Conservation (phyloP, 805 yeast genomes). For the Kodamaea nitidulidarum region DNA sequence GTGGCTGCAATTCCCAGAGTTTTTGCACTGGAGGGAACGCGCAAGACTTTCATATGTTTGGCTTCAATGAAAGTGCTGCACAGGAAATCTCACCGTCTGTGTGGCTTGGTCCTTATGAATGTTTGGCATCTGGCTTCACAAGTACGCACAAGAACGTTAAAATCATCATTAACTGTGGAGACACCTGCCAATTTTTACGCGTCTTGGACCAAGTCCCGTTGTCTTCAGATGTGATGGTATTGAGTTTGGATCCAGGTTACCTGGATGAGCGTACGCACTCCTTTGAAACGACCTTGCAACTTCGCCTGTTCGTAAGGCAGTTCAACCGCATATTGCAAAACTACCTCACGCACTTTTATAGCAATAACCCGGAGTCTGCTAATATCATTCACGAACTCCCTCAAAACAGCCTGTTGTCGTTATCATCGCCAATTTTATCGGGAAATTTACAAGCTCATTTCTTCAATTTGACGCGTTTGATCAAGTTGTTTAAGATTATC, state of each 20-base stretch:
- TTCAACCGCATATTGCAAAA: conserved; percentile 36
- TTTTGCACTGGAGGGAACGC: background rate
- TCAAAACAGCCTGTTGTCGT: conserved; percentile 17
- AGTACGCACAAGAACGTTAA: conserved; percentile 16
- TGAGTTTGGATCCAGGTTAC: conserved; percentile 36
- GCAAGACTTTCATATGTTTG: conserved; percentile 1
- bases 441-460: conserved; percentile 36
- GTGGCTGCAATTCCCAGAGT: too few relatives aligned
- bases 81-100: conserved; percentile 27
- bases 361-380: conserved; percentile 26
- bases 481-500: conserved; percentile 31
- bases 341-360: conserved; percentile 34
- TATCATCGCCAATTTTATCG: conserved; percentile 33
- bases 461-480: conserved; percentile 33
- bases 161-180: conserved; percentile 37
- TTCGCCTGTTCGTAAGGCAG: conserved; percentile 23
- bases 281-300: conserved; percentile 4
- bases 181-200: conserved; percentile 28
- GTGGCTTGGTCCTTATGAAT: conserved; percentile 24
- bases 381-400: conserved; percentile 29
- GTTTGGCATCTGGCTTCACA: conserved; percentile 8
- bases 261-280: conserved; percentile 10
- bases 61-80: conserved; percentile 9
- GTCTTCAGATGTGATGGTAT: conserved; percentile 35
- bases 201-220: conserved; percentile 18